Percentiles rank a stretch among this genome's conserved stretches.
phyloP scores from a whole-genome alignment of 2,329 filamentous ascomycete species.

The Coniosporium tulheliwenetii region DNA sequence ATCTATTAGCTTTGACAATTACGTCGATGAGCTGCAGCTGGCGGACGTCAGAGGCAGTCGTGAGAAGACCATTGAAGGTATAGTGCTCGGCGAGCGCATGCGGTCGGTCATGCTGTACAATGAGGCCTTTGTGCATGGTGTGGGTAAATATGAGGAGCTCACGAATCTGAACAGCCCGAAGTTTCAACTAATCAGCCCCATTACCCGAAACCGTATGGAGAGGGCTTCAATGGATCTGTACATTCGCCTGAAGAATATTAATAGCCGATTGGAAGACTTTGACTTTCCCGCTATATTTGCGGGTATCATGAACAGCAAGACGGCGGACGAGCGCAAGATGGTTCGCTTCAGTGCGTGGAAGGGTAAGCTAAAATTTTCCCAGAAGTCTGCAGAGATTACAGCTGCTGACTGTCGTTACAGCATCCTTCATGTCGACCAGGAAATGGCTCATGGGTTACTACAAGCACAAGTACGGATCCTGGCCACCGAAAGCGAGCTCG shows the following conservation, averaged over 20 bases:
- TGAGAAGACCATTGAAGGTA: constrained; percentile 77
- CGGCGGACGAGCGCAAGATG: constrained; percentile 56
- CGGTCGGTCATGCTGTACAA: constrained; percentile 69
- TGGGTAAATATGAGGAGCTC: constrained; percentile 65
- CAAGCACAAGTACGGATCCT: constrained; percentile 50
- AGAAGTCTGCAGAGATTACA: too few relatives aligned
- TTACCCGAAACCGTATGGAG: constrained; percentile 67
- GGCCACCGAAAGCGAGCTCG: constrained; percentile 81
- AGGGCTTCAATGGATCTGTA: constrained; percentile 67
- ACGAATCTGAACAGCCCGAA: constrained; percentile 54
- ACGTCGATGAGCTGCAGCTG: constrained; percentile 60
- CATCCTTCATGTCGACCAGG: constrained; percentile 58
- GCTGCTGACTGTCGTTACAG: too few relatives aligned
- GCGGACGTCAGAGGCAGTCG: constrained; percentile 68
- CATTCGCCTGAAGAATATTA: constrained; percentile 54
- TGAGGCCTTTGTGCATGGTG: constrained; percentile 81
- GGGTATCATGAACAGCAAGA: constrained; percentile 73
- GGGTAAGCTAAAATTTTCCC: constrained; percentile 6
- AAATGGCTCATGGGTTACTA: constrained; percentile 59
- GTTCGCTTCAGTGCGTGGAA: constrained; percentile 80
- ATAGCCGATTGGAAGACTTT: constrained; percentile 65
- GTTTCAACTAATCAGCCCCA: constrained; percentile 51
- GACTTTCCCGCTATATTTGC: constrained; percentile 84
- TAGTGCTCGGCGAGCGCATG: constrained; percentile 82
- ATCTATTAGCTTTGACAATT: constrained; percentile 52